Percentiles rank a stretch among this genome's conserved stretches.
These are phyloP conservation scores for Sclerotinia subarctica DNA, from an alignment of 2,329 filamentous ascomycete genomes.

Conservation along the genomic window DNA sequence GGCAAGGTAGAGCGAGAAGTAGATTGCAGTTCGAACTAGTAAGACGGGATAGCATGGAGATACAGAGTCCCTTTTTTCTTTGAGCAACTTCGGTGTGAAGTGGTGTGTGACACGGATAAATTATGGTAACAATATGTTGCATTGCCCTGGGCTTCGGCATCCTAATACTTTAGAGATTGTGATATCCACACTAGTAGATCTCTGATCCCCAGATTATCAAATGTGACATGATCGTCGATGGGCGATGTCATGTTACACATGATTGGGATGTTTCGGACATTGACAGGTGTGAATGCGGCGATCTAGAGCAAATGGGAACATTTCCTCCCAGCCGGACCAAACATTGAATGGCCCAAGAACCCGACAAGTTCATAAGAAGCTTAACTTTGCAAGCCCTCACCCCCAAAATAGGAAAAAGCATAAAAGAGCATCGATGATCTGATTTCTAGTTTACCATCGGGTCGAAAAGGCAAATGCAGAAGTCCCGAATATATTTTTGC, in stretches of 20 bases:
- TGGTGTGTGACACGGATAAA: background rate
- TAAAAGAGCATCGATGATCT: background rate
- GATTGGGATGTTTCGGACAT: slow-evolving; percentile 6
- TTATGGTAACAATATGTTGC: background rate
- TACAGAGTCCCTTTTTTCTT: background rate
- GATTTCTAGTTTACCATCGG: background rate
- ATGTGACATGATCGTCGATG: slow-evolving; percentile 17
- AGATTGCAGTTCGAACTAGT: background rate
- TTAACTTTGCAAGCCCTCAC: background rate
- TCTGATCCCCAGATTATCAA: background rate
- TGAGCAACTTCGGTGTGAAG: background rate
- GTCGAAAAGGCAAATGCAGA: background rate
- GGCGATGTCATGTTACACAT: background rate
- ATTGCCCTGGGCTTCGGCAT: background rate
- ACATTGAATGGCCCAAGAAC: background rate
- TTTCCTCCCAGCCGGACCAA: background rate
- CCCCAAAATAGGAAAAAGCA: background rate
- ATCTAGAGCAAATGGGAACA: slow-evolving; percentile 6
- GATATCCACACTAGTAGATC: background rate
- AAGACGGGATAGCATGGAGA: background rate
- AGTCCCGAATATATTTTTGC: background rate
- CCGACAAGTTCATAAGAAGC: background rate
- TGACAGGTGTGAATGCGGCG: background rate
- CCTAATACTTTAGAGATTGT: background rate
- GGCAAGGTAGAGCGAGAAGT: background rate